These are phyloP conservation scores for Hypoxylon subgilvum DNA, from an alignment of 495 filamentous ascomycete species.

Conservation along the genomic window DNA sequence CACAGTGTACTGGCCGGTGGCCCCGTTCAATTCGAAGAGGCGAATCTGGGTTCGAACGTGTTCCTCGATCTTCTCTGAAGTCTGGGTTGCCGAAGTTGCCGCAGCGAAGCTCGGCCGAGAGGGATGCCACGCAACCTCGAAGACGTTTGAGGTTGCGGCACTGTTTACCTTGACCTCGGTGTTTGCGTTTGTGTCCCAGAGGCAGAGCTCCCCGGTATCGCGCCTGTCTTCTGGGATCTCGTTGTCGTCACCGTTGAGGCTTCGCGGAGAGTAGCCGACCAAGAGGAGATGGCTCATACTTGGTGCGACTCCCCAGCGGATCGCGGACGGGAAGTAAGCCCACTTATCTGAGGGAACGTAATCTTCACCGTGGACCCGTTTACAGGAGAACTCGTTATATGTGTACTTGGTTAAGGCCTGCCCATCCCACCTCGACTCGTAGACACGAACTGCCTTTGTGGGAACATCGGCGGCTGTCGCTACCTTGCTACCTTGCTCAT, in stretches of 20 bases:
- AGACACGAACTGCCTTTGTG: slow-evolving; percentile 56
- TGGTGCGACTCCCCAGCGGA: slow-evolving; percentile 70
- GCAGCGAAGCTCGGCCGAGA: slow-evolving; percentile 61
- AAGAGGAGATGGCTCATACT: slow-evolving; percentile 65
- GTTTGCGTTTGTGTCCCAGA: slow-evolving; percentile 68
- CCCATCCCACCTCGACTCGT: slow-evolving; percentile 24
- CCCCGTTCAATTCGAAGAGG: slow-evolving; percentile 46
- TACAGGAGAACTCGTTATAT: slow-evolving; percentile 52
- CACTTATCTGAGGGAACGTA: slow-evolving; percentile 55
- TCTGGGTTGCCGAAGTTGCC: slow-evolving; percentile 61
- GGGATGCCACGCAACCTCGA: slow-evolving; percentile 82
- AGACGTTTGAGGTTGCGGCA: slow-evolving; percentile 71
- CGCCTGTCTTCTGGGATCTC: slow-evolving; percentile 60
- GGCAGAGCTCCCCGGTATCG: slow-evolving; percentile 69
- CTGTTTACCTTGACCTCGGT: slow-evolving; percentile 53
- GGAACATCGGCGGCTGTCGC: slow-evolving; percentile 60
- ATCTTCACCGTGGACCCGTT: slow-evolving; percentile 52
- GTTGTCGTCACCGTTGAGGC: slow-evolving; percentile 55
- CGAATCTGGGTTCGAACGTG: slow-evolving; percentile 58
- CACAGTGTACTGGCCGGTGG: slow-evolving; percentile 43
- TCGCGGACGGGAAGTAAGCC: slow-evolving; percentile 71
- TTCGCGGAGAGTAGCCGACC: slow-evolving; percentile 75
- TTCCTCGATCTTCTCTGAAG: slow-evolving; percentile 49
- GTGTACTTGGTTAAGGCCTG: slow-evolving; percentile 16
- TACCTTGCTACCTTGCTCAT: slow-evolving; percentile 46